Conservation (phyloP, 2,329 filamentous ascomycete genomes). For the Fusarium kyushuense region DNA sequence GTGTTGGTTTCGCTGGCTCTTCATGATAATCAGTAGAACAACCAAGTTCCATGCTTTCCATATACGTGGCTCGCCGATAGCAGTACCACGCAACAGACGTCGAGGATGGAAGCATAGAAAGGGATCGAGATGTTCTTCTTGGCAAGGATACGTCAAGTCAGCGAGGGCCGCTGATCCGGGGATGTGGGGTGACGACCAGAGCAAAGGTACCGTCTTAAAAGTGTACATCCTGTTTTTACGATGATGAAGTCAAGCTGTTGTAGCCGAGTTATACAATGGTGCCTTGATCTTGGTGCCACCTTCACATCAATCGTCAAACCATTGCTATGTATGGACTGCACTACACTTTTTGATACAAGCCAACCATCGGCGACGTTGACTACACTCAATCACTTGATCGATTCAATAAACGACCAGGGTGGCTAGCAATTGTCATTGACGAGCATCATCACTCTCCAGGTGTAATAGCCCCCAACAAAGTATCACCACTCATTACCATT, state of each 20-base stretch:
- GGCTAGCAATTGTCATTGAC: not conserved
- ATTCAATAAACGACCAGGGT: not conserved
- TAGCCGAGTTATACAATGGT: conserved; percentile 9
- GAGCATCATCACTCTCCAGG: not conserved
- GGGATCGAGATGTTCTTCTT: not conserved
- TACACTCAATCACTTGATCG: not conserved
- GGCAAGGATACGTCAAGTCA: not conserved
- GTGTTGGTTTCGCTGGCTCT: not conserved
- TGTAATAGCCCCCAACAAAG: not conserved
- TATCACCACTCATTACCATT: conserved; percentile 13
- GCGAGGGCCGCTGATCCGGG: conserved; percentile 18
- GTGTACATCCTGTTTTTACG: not conserved
- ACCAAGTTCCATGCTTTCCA: not conserved
- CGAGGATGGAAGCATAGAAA: not conserved
- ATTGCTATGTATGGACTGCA: not conserved
- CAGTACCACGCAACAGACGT: not conserved
- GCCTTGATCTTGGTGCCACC: not conserved
- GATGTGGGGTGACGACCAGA: conserved; percentile 14
- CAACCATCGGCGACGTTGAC: conserved; percentile 1
- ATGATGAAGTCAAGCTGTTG: conserved; percentile 10
- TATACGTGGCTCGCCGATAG: not conserved
- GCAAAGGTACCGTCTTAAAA: not conserved
- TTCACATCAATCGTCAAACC: not conserved
- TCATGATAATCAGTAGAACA: not conserved
- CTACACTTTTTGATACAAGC: not conserved